Base-by-base conservation (phyloP, 2,329 filamentous ascomycete species). In the Hirsutella rhossiliensis region DNA sequence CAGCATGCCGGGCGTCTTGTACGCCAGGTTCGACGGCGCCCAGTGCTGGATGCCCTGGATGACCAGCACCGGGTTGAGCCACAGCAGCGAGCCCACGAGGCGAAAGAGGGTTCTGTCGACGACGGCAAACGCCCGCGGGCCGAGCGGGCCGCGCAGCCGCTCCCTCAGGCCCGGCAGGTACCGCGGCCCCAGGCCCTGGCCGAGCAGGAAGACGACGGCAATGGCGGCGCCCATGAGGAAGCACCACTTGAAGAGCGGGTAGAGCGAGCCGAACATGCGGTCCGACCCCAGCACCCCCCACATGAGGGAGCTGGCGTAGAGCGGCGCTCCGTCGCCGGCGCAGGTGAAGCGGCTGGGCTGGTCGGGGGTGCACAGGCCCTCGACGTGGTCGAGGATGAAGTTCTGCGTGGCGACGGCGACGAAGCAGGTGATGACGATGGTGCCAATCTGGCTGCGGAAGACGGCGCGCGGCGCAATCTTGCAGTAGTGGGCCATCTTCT, bases 201-300 rank as follows among this genome's bases (percentile, higher is more conserved):
- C 49, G 37, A 41, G 28, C 9, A 50, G 44, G 45, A 66, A 68
- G 27, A 62, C 44, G 17, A 68, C 18, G 29, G 63, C 58, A 17
- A 68, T 52, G 41, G 45, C 47, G 11, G 56, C 47, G 12, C 66
- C 66, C 32, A 69, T 63, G 19, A 67, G 57, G 55, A 69, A 69
- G 45, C 66, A 69, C 63, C 47, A 50, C 49, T 49, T 50, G 45
- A 69, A 57, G 23, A 68, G 51, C 4, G 65, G 65, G 45, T 68
- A 68, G 31, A 67, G 50, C 4, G 56, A 54, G 44, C 62, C 60
- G 51, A 69, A 69, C 60, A 68, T 59, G 13, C 71, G 62, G 2
- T 59, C 57, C 0, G 72, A 73, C 2, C 73, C 72, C 15, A 75
- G 65, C n/a, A 66, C 62, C 38, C 67, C 73, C 71, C 71, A 74